A percentile compares a stretch with the other conserved stretches of the same genome.
Evolutionary conservation across 2,329 filamentous ascomycete genomes (phyloP).

Genomic region (Fusarium dlaminii): DNA sequence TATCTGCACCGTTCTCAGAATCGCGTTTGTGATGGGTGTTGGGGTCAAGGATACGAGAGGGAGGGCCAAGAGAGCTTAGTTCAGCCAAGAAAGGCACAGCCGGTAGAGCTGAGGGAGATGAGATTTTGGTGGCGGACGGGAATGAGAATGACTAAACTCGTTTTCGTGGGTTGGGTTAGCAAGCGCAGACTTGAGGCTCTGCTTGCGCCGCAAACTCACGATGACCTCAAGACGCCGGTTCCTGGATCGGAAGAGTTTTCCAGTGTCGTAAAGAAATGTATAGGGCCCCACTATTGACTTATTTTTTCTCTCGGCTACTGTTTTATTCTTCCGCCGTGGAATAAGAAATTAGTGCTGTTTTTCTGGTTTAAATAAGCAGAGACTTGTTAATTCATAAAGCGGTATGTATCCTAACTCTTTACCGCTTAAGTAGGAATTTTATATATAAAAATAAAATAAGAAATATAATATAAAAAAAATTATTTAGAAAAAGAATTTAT

Average conservation of each 20-base stretch:
- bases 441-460: too few species aligned
- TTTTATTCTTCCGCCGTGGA: not conserved
- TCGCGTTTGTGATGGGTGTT: slow-evolving; percentile 21
- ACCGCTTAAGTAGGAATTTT: not conserved
- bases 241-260: not conserved
- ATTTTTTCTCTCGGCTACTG: not conserved
- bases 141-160: not conserved
- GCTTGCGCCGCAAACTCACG: not conserved
- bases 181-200: not conserved
- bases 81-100: not conserved
- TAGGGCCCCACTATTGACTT: not conserved
- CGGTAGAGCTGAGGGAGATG: slow-evolving; percentile 5
- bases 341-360: not conserved
- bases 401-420: not conserved
- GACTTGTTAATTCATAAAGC: not conserved
- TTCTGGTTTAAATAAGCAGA: not conserved
- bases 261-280: not conserved
- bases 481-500: too few species aligned
- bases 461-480: too few species aligned
- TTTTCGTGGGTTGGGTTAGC: not conserved
- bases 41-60: slow-evolving; percentile 14
- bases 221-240: not conserved
- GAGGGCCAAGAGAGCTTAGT: slow-evolving; percentile 14
- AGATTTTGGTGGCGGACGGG: slow-evolving; percentile 1
- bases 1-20: slow-evolving; percentile 22